phyloP scores from a whole-genome alignment of 129 eudicot genomes.

The Cynara cardunculus region DNA sequence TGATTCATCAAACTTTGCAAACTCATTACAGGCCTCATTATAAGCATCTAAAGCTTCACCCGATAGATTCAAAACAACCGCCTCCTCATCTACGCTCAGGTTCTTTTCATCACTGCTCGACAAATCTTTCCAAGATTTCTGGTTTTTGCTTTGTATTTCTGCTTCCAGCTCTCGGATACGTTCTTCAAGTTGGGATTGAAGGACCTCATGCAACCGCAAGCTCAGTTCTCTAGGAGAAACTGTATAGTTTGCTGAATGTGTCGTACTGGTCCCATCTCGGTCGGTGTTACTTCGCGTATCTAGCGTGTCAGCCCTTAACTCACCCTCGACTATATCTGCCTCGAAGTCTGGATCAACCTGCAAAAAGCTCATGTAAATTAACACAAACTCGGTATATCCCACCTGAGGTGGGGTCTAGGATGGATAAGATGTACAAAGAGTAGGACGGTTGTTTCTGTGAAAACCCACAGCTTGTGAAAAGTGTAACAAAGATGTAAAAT shows the following conservation, averaged over 20 bases:
- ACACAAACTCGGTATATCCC: not conserved
- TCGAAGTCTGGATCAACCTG: constrained; percentile 55
- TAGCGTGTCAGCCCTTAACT: constrained; percentile 48
- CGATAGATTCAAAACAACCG: constrained; percentile 58
- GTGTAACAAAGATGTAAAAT: too few species aligned
- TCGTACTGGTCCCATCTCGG: constrained; percentile 39
- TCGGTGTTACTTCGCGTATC: constrained; percentile 30
- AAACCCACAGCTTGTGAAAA: too few species aligned
- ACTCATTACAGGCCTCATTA: constrained; percentile 59
- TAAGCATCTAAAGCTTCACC: constrained; percentile 82
- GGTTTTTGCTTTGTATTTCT: constrained; percentile 33
- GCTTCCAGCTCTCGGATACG: constrained; percentile 77
- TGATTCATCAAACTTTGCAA: constrained; percentile 46
- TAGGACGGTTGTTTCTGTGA: too few species aligned
- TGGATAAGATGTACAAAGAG: too few species aligned
- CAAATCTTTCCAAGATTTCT: constrained; percentile 34
- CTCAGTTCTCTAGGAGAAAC: constrained; percentile 79
- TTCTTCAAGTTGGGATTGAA: constrained; percentile 75
- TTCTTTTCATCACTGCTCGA: constrained; percentile 32
- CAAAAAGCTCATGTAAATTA: not conserved
- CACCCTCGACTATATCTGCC: constrained; percentile 52
- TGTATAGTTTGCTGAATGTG: constrained; percentile 47
- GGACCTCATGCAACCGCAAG: constrained; percentile 73
- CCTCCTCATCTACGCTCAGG: constrained; percentile 21
- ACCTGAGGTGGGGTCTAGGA: too few species aligned